phyloP scores from a whole-genome alignment of 176 grass and related monocot genomes.

The Eremochloa ophiuroides region DNA sequence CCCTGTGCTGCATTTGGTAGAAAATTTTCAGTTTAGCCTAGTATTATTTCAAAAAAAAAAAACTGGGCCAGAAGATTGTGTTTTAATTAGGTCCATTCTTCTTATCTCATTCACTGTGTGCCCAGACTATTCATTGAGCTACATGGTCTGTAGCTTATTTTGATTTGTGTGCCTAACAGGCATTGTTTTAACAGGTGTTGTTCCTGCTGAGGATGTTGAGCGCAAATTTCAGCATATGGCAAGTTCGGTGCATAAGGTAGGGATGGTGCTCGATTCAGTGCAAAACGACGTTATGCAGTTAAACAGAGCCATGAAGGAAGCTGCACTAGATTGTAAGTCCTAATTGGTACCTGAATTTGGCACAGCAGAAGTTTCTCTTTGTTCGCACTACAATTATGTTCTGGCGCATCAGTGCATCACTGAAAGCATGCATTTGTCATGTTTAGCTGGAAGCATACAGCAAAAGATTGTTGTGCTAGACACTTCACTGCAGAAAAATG shows the following conservation, averaged over 20 bases:
- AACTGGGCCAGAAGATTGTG: neutral
- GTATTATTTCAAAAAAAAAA: neutral
- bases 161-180: neutral
- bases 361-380: neutral
- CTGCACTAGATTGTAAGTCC: slow-evolving; percentile 75
- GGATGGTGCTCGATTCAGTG: slow-evolving; percentile 70
- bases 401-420: neutral
- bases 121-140: neutral
- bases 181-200: slow-evolving; percentile 48
- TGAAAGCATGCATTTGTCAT: slow-evolving; percentile 18
- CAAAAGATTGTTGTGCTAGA: slow-evolving; percentile 66
- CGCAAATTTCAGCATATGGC: slow-evolving; percentile 76
- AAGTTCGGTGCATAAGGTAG: slow-evolving; percentile 62
- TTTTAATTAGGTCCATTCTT: neutral
- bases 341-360: neutral
- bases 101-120: neutral
- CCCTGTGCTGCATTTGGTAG: neutral
- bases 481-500: slow-evolving; percentile 70
- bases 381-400: neutral
- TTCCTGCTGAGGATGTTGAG: slow-evolving; percentile 69
- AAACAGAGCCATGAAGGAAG: slow-evolving; percentile 89
- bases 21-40: neutral
- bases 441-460: slow-evolving; percentile 59
- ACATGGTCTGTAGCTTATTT: slow-evolving; percentile 6
- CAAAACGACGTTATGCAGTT: slow-evolving; percentile 81